Evolutionary conservation across 106 monocot species (phyloP).

Genomic region (Platanthera guangdongensis): DNA sequence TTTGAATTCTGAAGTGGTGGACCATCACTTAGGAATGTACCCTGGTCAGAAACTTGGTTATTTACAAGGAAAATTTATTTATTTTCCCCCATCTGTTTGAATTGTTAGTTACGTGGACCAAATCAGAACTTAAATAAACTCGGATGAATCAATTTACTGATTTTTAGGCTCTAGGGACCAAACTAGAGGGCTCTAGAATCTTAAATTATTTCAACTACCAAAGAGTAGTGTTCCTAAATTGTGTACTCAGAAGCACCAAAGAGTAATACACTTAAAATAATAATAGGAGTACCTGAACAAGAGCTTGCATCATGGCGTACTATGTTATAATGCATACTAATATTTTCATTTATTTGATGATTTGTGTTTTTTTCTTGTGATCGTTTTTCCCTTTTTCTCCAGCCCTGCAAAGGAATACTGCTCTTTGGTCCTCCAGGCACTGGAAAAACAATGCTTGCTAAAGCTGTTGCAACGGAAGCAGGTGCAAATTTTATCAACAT

Average conservation of each 20-base stretch:
- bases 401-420: constrained; percentile 97
- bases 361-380: background rate
- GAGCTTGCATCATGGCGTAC: background rate
- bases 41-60: background rate
- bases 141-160: no score
- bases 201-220: background rate
- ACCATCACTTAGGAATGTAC: background rate
- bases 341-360: background rate
- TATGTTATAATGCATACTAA: background rate
- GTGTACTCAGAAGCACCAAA: background rate
- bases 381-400: constrained; percentile 5
- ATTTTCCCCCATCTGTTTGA: no score
- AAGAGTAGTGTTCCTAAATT: background rate
- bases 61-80: background rate
- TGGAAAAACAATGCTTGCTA: constrained; percentile 98
- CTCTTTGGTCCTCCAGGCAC: constrained; percentile 97
- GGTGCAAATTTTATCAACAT: constrained; percentile 89
- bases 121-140: background rate
- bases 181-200: background rate
- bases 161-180: background rate
- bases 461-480: constrained; percentile 94
- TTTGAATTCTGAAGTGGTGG: background rate
- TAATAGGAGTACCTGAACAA: background rate
- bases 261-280: background rate
- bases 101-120: background rate